Evolutionary conservation across 257 asterid species (phyloP), one percentile per base, ranked within the genome.

Genomic region (Agastache rugosa): DNA sequence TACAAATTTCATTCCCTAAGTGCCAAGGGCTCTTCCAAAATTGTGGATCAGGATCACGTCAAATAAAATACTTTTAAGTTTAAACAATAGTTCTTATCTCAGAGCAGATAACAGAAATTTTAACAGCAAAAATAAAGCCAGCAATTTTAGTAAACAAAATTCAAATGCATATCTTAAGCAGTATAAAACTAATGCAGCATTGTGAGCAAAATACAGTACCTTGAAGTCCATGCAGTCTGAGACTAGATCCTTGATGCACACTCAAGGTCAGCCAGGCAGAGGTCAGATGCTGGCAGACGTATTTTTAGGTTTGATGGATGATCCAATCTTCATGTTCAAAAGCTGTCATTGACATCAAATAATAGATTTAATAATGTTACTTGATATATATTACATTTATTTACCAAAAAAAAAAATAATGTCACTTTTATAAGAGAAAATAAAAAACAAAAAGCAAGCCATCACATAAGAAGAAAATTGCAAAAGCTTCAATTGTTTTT

Each of bases 151-250:
- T 53, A 59, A 60, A 64, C 6, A 22, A 22, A 44, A 59, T 22
- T 55, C 58, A 4, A 31, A 31, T 4, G 37, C 37, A 31, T 3
- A 31, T 31, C 7, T 0, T 31, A 31, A 31, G 37, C 37, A 31
- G 37, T 31, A 31, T 5, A 5, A 31, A 31, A 5, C 37, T 31
- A 31, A 31, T 31, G 37, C 37, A 31, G 37, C 37, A 4, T 5
- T 31, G 37, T 31, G 37, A 31, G 7, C 6, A 31, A 45, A 55
- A 37, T 37, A 8, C 16, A 10, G 51, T 66, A 73, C 78, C 78
- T 73, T 67, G 67, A 72, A 77, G 62, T 25, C 72, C 48, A 59
- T 35, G 20, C 19, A 37, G 55, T 68, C 79, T 19, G 72, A 61
- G 47, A 44, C 66, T 66, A 2, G 64, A 48, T 67, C 72, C 60